Evolutionary conservation across 345 rosid genomes (phyloP), one percentile per base, ranked within the genome.

Genomic region (Pseudoturritis turrita): DNA sequence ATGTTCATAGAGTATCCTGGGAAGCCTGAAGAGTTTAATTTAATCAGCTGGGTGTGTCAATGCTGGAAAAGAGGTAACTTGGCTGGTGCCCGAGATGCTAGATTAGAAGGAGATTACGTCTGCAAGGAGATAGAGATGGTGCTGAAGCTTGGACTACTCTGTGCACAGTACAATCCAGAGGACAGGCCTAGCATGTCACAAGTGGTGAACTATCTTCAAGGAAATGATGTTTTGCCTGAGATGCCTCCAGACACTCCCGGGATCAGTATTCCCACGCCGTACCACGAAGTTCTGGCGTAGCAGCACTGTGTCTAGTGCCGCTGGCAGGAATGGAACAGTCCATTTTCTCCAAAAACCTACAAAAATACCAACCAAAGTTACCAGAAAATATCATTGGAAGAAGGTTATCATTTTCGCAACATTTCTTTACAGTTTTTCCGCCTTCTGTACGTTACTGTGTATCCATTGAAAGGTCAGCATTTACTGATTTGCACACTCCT

Each of bases 41-140:
- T 89, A 71, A 89, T 91, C 80, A 96, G 91, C 60, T 86, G 89
- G 96, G 99, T 86, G 6, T 86, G 93, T 88, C 90, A 83, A 5
- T 83, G 73, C 65, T 88, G 83, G 41, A 75, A 65, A 65, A 76
- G 71, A 65, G 89, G 91, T 25, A 81, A 74, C 58, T 61, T 85
- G 31, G 83, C 84, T 2, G 88, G 91, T 10, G 86, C 84, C 8
- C 77, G 85, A 5, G 99, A 91, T 65, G 71, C 71, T 2, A 87
- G 84, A 71, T 7, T 77, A 64, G 80, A 71, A 71, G 80, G 73
- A 65, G 77, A 77, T 22, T 91, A 83, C 52, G 59, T 83, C 58
- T 76, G 78, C 58, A 57, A 58, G 2, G 87, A 89, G 77, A 81
- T 86, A 53, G 54, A 82, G 55, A 37, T 79, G 67, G 86, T 85